Percentiles rank a stretch among this genome's conserved stretches.
These are phyloP conservation scores for Wilcoxina mikolae DNA, from an alignment of 495 filamentous ascomycete genomes.

Conservation along the genomic window DNA sequence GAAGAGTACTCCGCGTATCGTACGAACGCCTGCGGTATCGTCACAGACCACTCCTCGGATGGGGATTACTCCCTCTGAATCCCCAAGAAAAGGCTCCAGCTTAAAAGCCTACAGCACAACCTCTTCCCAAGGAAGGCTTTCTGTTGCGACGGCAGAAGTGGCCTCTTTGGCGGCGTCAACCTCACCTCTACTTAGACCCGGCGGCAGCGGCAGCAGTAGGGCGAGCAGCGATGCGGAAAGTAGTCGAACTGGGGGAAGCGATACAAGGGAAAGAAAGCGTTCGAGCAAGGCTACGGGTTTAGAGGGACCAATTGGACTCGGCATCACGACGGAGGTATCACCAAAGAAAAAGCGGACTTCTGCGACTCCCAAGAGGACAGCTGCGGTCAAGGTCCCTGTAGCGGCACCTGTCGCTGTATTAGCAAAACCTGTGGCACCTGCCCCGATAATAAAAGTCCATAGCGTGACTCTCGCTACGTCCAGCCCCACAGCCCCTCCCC, in stretches of 20 bases:
- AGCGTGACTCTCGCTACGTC: neutral
- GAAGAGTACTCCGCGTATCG: too few relatives aligned
- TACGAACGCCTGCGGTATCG: neutral
- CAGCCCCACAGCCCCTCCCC: neutral
- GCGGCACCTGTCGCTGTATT: too few relatives aligned
- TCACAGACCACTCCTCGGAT: neutral
- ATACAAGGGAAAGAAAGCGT: neutral
- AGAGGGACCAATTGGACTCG: neutral
- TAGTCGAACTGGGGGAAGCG: neutral
- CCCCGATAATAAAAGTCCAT: neutral
- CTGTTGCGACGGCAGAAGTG: neutral
- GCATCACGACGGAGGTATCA: neutral
- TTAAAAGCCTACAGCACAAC: neutral
- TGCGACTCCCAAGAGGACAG: neutral
- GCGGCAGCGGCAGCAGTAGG: neutral
- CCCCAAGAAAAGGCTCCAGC: neutral
- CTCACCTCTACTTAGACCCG: neutral
- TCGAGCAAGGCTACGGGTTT: neutral
- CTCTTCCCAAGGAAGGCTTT: constrained; percentile 1
- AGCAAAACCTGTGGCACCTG: neutral
- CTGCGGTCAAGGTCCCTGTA: neutral
- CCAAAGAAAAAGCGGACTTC: neutral
- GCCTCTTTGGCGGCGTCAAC: neutral
- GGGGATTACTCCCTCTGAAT: neutral
- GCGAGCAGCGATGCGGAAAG: neutral